These are phyloP conservation scores for Daldinia childiae DNA, from an alignment of 495 filamentous ascomycete genomes.

Conservation along the genomic window DNA sequence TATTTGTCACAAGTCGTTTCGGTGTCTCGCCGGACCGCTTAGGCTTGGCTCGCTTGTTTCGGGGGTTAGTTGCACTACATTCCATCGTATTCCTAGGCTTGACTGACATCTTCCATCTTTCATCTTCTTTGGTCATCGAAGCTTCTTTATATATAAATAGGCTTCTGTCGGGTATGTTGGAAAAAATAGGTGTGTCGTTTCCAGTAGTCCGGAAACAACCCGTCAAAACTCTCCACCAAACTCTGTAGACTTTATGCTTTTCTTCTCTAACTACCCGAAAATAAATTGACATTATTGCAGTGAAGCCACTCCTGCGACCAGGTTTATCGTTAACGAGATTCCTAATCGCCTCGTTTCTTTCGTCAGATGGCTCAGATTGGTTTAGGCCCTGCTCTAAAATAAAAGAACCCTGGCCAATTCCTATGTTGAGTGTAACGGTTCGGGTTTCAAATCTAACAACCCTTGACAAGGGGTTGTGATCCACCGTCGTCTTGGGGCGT, in stretches of 20 bases:
- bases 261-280: background rate
- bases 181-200: background rate
- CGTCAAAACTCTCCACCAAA: too few relatives aligned
- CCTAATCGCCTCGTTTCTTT: conserved; percentile 10
- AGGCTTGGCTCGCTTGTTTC: conserved; percentile 3
- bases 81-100: background rate
- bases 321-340: conserved; percentile 21
- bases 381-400: conserved; percentile 5
- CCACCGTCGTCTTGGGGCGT: conserved; percentile 29
- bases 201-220: background rate
- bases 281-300: background rate
- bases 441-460: conserved; percentile 34
- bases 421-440: conserved; percentile 31
- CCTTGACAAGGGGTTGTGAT: conserved; percentile 31
- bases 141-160: background rate
- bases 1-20: background rate
- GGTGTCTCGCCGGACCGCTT: background rate
- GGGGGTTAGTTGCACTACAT: background rate
- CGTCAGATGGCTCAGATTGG: background rate
- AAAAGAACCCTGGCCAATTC: conserved; percentile 20
- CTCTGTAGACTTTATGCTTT: background rate
- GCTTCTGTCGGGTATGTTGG: too few relatives aligned
- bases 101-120: background rate
- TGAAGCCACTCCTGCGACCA: background rate
- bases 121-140: background rate